Evolutionary conservation across 345 rosid genomes (phyloP), one percentile per base, ranked within the genome.

Genomic region (Eucalyptus cloeziana): DNA sequence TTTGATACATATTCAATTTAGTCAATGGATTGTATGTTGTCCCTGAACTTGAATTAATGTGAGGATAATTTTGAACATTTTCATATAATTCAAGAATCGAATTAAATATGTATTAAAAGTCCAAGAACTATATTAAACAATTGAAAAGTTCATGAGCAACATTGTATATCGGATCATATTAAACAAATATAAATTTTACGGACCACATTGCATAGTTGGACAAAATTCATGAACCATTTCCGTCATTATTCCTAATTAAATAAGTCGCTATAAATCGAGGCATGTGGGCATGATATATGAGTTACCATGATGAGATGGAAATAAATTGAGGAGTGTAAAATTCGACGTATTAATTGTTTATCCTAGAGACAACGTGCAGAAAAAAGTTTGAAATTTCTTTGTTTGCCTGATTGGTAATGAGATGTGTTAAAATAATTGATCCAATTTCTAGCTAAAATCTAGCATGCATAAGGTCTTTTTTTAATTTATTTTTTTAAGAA

Each of bases 81-180:
- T 56, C 30, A 9, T 24, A 56, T 1, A 56, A 56, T 10, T 25
- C 0, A 24, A 0, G 1, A 25, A 56, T 22, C 4, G 1, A 56
- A 1, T 56, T 24, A 22, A 24, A 56, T 6, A 56, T 56, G 1
- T 9, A 24, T 2, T 25, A 56, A 56, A 56, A 56, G 13, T 10
- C 27, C 13, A 10, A 22, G 13, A 22, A 25, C 13, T 10, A 56
- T 19, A 56, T 10, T 10, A 22, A 56, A 56, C 13, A 56, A 56
- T 22, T 22, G 27, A 56, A 56, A 56, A 56, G 21, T 56, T 56
- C 6, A 56, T 24, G 1, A 22, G 9, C 2, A 0, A 56, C 1
- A 56, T 56, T 56, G 6, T 25, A 56, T 25, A 56, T 56, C 13
- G 0, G 1, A 56, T 22, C 13, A 1, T 25, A 56, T 24, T 24